Conservation (phyloP, 805 yeast genomes). For the Candida taoyuanica region DNA sequence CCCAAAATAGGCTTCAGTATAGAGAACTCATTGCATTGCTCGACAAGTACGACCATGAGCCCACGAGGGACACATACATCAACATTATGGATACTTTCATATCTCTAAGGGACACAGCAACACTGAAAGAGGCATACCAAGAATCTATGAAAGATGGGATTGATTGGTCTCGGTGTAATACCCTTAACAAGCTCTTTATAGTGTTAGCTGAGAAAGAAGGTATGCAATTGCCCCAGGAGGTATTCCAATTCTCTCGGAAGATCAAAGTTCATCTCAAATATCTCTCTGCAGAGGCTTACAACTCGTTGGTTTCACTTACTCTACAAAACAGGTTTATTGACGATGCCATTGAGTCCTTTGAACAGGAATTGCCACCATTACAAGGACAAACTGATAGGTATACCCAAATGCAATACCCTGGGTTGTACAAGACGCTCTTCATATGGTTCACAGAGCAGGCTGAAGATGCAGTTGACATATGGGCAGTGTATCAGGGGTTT, state of each 20-base stretch:
- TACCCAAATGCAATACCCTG: constrained; percentile 27
- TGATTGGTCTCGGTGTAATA: constrained; percentile 35
- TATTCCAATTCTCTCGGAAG: constrained; percentile 35
- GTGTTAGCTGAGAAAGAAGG: constrained; percentile 28
- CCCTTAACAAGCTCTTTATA: constrained; percentile 27
- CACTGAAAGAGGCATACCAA: constrained; percentile 30
- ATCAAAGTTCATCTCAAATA: constrained; percentile 36
- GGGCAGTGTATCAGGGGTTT: constrained; percentile 56
- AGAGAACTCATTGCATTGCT: constrained; percentile 5
- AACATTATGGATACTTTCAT: constrained; percentile 14
- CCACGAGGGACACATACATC: constrained; percentile 9
- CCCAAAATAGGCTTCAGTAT: constrained; percentile 1
- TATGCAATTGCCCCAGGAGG: constrained; percentile 9
- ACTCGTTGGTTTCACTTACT: constrained; percentile 34
- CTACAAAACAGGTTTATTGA: constrained; percentile 32
- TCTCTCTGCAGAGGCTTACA: constrained; percentile 35
- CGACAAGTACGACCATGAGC: constrained; percentile 1
- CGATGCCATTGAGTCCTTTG: constrained; percentile 39
- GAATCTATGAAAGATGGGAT: constrained; percentile 35
- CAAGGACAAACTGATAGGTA: constrained; percentile 16
- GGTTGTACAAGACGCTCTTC: constrained; percentile 39
- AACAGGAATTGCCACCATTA: constrained; percentile 36
- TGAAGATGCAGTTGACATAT: constrained; percentile 38
- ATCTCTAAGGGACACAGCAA: not conserved
- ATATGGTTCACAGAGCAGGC: constrained; percentile 37